Conservation (phyloP, 2,329 filamentous ascomycete species). For the Claviceps africana region DNA sequence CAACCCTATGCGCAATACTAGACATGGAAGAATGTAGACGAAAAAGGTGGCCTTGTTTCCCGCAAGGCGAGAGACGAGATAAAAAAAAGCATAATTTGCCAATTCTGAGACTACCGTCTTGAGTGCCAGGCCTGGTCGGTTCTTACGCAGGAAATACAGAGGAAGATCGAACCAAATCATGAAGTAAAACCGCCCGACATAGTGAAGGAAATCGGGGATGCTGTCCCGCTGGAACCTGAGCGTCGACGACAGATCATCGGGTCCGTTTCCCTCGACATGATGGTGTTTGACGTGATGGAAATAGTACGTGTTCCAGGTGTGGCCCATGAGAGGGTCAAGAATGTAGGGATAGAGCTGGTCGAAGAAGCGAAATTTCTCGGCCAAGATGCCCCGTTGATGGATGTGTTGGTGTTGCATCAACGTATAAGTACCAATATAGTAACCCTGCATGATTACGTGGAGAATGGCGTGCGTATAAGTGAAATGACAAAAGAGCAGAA, state of each 20-base stretch:
- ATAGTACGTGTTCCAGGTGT: slow-evolving; percentile 75
- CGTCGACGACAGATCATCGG: slow-evolving; percentile 61
- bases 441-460: slow-evolving; percentile 52
- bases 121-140: slow-evolving; percentile 38
- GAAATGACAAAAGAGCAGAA: slow-evolving; percentile 52
- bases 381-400: slow-evolving; percentile 57
- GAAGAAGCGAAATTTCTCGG: slow-evolving; percentile 37
- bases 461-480: slow-evolving; percentile 51
- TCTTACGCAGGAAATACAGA: slow-evolving; percentile 54
- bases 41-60: slow-evolving; percentile 46
- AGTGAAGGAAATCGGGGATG: slow-evolving; percentile 51
- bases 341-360: slow-evolving; percentile 60
- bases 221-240: slow-evolving; percentile 64
- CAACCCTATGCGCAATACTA: slow-evolving; percentile 52
- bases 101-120: slow-evolving; percentile 50
- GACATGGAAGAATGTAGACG: slow-evolving; percentile 51
- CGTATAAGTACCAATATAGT: slow-evolving; percentile 61
- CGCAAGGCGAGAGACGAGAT: slow-evolving; percentile 30
- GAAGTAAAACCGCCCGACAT: slow-evolving; percentile 60
- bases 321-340: slow-evolving; percentile 62
- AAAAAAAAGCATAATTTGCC: slow-evolving; percentile 37
- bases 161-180: slow-evolving; percentile 64
- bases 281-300: slow-evolving; percentile 82
- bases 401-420: slow-evolving; percentile 79
- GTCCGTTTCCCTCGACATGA: slow-evolving; percentile 69